Percentiles rank a stretch among this genome's conserved stretches.
Evolutionary conservation across 495 filamentous ascomycete species (phyloP).

Genomic region (Aspergillus nanangensis): DNA sequence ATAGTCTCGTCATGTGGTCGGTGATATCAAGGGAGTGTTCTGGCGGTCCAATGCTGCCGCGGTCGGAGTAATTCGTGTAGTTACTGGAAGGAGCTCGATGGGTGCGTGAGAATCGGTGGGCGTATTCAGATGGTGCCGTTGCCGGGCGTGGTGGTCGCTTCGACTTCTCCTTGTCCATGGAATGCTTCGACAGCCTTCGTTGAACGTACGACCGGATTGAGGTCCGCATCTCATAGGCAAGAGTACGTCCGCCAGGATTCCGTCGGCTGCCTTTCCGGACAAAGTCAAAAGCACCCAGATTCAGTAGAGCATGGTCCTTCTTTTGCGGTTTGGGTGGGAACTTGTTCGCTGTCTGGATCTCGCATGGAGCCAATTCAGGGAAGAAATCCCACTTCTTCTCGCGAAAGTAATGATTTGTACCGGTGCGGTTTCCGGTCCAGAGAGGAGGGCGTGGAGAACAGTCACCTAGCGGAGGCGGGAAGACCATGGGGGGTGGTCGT

Average conservation of each 20-base stretch:
- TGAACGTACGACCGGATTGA: slow-evolving; percentile 38
- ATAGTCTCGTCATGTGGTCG: slow-evolving; percentile 19
- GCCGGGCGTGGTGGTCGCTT: slow-evolving; percentile 18
- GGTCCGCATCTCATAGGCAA: slow-evolving; percentile 28
- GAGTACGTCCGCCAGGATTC: slow-evolving; percentile 18
- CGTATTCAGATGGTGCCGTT: slow-evolving; percentile 13
- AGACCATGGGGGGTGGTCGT: slow-evolving; percentile 9
- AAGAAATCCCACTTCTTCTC: slow-evolving; percentile 50
- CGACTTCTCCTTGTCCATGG: slow-evolving; percentile 15
- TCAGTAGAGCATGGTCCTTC: slow-evolving; percentile 21
- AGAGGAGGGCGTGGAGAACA: slow-evolving; percentile 20
- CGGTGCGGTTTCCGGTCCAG: slow-evolving; percentile 20
- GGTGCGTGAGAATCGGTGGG: slow-evolving; percentile 2
- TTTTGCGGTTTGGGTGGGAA: slow-evolving; percentile 17
- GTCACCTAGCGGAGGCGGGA: slow-evolving; percentile 23
- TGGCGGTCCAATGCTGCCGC: slow-evolving; percentile 10
- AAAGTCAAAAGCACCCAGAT: slow-evolving; percentile 22
- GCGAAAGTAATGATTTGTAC: slow-evolving; percentile 42
- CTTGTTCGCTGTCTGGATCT: slow-evolving; percentile 15
- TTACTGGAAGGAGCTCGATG: slow-evolving; percentile 8
- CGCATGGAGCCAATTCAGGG: slow-evolving; percentile 37
- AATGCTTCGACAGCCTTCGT: slow-evolving; percentile 25
- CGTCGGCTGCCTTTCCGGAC: slow-evolving; percentile 16
- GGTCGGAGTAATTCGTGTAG: slow-evolving; percentile 6
- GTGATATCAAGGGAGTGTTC: slow-evolving; percentile 12